These are phyloP conservation scores for Arxiozyma slooffiae DNA, from an alignment of 1,139 yeast genomes.

Conservation along the genomic window DNA sequence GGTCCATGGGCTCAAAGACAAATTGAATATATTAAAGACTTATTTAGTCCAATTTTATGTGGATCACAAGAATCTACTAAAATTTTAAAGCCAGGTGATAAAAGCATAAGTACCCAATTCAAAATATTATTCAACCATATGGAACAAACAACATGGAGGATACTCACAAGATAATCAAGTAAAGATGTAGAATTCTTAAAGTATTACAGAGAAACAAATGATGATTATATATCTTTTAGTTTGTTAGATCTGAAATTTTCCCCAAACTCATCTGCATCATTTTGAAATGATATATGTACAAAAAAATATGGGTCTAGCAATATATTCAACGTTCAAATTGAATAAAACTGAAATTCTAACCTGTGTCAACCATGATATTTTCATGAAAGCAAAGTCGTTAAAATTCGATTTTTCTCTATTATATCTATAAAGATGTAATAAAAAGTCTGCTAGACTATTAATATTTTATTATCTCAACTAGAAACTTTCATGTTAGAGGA, in stretches of 20 bases:
- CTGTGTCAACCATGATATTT: conserved; percentile 79
- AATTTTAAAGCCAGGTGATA: conserved; percentile 39
- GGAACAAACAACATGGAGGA: conserved; percentile 58
- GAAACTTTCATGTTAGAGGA: conserved; percentile 69
- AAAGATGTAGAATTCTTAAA: conserved; percentile 46
- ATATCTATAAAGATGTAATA: conserved; percentile 77
- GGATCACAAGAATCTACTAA: conserved; percentile 45
- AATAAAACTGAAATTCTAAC: conserved; percentile 59
- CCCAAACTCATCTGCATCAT: conserved; percentile 42
- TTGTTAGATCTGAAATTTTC: conserved; percentile 74
- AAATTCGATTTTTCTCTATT: conserved; percentile 47
- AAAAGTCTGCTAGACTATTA: conserved; percentile 60
- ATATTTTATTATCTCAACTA: conserved; percentile 43
- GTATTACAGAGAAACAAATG: conserved; percentile 30
- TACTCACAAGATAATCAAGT: conserved; percentile 78
- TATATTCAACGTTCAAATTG: conserved; percentile 39
- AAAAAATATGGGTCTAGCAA: conserved; percentile 53
- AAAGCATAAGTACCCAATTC: conserved; percentile 49
- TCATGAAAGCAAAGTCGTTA: conserved; percentile 57
- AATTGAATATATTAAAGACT: conserved; percentile 51
- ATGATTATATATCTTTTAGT: conserved; percentile 55
- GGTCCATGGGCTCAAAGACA: conserved; percentile 97
- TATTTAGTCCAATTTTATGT: conserved; percentile 60
- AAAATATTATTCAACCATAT: conserved; percentile 42
- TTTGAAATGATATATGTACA: conserved; percentile 46